phyloP scores from a whole-genome alignment of 1,284 basidiomycete species.

The Ganoderma sp. region DNA sequence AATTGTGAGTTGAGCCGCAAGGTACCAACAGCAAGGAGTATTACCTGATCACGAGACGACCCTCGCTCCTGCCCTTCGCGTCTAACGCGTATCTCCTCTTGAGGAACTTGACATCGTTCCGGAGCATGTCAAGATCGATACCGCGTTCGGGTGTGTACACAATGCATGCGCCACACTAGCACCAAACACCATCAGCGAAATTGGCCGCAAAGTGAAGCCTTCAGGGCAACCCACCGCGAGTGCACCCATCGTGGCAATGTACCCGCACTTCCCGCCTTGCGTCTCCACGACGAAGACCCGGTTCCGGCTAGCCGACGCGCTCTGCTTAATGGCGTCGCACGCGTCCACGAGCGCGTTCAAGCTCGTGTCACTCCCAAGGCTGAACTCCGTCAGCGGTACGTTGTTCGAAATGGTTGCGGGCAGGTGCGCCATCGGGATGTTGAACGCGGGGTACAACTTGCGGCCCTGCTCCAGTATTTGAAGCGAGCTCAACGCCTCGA shows the following conservation, averaged over 20 bases:
- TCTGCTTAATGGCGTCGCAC: slow-evolving; percentile 98
- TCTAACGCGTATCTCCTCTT: slow-evolving; percentile 88
- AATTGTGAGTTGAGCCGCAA: neutral
- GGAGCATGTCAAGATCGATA: slow-evolving; percentile 82
- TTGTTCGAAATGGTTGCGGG: slow-evolving; percentile 98
- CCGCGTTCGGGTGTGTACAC: slow-evolving; percentile 96
- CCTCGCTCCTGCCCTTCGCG: slow-evolving; percentile 88
- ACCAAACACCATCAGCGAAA: slow-evolving; percentile 22
- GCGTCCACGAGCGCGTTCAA: slow-evolving; percentile 97
- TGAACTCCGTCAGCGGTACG: slow-evolving; percentile 96
- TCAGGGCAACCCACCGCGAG: slow-evolving; percentile 73
- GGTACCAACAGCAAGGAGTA: neutral
- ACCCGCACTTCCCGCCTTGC: slow-evolving; percentile 96
- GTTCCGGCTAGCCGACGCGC: slow-evolving; percentile 93
- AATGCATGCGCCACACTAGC: slow-evolving; percentile 85
- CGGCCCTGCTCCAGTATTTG: slow-evolving; percentile 82
- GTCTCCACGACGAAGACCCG: slow-evolving; percentile 98
- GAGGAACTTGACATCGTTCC: slow-evolving; percentile 89
- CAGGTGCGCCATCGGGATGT: slow-evolving; percentile 92
- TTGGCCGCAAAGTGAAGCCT: neutral
- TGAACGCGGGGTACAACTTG: slow-evolving; percentile 86
- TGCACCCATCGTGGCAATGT: slow-evolving; percentile 94
- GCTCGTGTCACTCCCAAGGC: slow-evolving; percentile 93
- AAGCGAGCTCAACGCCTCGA: slow-evolving; percentile 90
- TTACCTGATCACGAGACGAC: slow-evolving; percentile 90